phyloP scores from a whole-genome alignment of 805 yeast genomes.

The Yamadazyma sp. region DNA sequence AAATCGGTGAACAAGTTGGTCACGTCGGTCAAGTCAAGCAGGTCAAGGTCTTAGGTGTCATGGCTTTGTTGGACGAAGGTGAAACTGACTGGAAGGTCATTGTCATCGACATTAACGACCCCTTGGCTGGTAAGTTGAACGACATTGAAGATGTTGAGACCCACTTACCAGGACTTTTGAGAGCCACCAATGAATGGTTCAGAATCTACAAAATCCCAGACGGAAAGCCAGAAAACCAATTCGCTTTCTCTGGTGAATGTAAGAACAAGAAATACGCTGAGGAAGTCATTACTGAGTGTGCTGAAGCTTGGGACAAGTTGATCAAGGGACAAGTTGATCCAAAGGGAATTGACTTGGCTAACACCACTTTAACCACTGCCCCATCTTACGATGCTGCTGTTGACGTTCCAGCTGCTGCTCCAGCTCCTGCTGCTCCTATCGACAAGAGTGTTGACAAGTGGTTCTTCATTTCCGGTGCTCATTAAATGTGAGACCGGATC shows the following conservation, averaged over 20 bases:
- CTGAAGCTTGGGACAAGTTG: slow-evolving; percentile 64
- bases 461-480: slow-evolving; percentile 93
- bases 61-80: slow-evolving; percentile 87
- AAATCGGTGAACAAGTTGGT: slow-evolving; percentile 49
- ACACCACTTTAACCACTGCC: slow-evolving; percentile 65
- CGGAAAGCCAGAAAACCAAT: slow-evolving; percentile 72
- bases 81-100: slow-evolving; percentile 95
- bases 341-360: slow-evolving; percentile 68
- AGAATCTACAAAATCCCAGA: slow-evolving; percentile 80
- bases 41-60: slow-evolving; percentile 70
- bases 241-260: slow-evolving; percentile 73
- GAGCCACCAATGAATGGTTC: slow-evolving; percentile 76
- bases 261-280: slow-evolving; percentile 58
- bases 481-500: slow-evolving; percentile 25
- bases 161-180: slow-evolving; percentile 68
- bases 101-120: slow-evolving; percentile 66
- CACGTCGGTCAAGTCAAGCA: slow-evolving; percentile 53
- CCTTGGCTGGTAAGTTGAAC: slow-evolving; percentile 57
- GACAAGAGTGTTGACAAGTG: slow-evolving; percentile 97
- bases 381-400: slow-evolving; percentile 49
- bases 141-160: slow-evolving; percentile 67
- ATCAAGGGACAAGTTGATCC: slow-evolving; percentile 44
- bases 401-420: slow-evolving; percentile 68
- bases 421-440: slow-evolving; percentile 85
- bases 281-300: slow-evolving; percentile 60